Percentiles rank a stretch among this genome's conserved stretches.
Evolutionary conservation across 2,329 filamentous ascomycete genomes (phyloP).

Genomic region (Fusarium lateritium): DNA sequence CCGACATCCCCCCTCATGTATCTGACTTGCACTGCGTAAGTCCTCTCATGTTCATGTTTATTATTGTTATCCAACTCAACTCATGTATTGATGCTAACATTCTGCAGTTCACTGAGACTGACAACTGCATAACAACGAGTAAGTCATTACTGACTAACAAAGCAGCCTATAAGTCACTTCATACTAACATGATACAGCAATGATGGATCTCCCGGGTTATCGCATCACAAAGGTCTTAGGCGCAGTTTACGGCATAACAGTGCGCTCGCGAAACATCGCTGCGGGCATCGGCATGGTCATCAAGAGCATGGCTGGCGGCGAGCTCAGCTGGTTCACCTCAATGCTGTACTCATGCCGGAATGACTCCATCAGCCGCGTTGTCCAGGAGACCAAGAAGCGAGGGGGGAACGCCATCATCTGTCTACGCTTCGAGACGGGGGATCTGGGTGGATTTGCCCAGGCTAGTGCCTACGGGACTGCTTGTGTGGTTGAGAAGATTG

Average conservation of each 20-base stretch:
- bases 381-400: slow-evolving; percentile 69
- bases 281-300: slow-evolving; percentile 69
- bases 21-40: slow-evolving; percentile 65
- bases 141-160: slow-evolving; percentile 14
- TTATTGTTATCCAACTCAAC: not conserved
- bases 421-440: slow-evolving; percentile 70
- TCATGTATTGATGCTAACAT: slow-evolving; percentile 1
- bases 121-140: slow-evolving; percentile 72
- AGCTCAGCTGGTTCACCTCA: slow-evolving; percentile 71
- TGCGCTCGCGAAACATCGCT: slow-evolving; percentile 71
- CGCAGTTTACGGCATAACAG: slow-evolving; percentile 70
- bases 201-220: slow-evolving; percentile 75
- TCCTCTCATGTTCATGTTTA: not conserved
- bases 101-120: slow-evolving; percentile 67
- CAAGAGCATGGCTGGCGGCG: slow-evolving; percentile 71
- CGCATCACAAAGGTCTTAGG: slow-evolving; percentile 70
- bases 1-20: slow-evolving; percentile 57
- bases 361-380: slow-evolving; percentile 69
- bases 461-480: slow-evolving; percentile 74
- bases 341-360: slow-evolving; percentile 72
- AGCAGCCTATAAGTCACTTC: not conserved
- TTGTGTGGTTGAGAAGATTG: slow-evolving; percentile 69
- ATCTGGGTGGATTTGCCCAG: slow-evolving; percentile 69
- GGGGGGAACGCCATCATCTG: slow-evolving; percentile 74
- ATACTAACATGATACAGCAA: slow-evolving; percentile 56